phyloP scores from a whole-genome alignment of 345 rosid species.

The Salix viminalis region DNA sequence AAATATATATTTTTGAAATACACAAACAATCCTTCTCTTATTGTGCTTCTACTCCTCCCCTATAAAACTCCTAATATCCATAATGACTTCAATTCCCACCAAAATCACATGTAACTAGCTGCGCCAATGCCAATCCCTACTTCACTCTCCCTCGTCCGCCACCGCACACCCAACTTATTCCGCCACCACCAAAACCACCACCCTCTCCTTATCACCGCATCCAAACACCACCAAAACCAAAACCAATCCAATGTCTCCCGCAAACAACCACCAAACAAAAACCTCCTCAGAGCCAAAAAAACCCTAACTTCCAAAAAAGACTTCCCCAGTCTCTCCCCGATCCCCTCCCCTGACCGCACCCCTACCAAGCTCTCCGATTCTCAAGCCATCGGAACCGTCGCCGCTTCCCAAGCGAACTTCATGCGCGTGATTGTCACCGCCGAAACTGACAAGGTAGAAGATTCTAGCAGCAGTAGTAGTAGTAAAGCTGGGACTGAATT shows the following conservation, averaged over 20 bases:
- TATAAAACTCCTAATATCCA: not conserved
- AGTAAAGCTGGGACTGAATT: conserved; percentile 50
- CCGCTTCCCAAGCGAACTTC: conserved; percentile 91
- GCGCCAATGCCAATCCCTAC: conserved; percentile 43
- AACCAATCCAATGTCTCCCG: conserved; percentile 36
- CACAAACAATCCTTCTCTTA: too few relatives aligned
- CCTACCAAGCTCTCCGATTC: conserved; percentile 53
- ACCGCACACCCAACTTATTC: conserved; percentile 35
- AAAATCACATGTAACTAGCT: not conserved
- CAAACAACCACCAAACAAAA: conserved; percentile 52
- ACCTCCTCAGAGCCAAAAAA: conserved; percentile 62
- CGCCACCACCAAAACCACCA: conserved; percentile 38
- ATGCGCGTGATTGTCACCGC: conserved; percentile 78
- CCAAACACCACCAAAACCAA: conserved; percentile 40
- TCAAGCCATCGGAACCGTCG: conserved; percentile 82
- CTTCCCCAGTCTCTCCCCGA: conserved; percentile 64
- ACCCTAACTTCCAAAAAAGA: conserved; percentile 32
- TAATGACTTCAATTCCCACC: not conserved
- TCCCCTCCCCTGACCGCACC: conserved; percentile 48
- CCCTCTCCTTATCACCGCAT: conserved; percentile 22
- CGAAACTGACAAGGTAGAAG: conserved; percentile 7
- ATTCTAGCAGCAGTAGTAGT: not conserved
- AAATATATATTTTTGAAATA: too few relatives aligned
- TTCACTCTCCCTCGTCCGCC: conserved; percentile 46
- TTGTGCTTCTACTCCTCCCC: not conserved